Conservation (phyloP, 176 grass and related monocot species). For the Aechmea fasciata region DNA sequence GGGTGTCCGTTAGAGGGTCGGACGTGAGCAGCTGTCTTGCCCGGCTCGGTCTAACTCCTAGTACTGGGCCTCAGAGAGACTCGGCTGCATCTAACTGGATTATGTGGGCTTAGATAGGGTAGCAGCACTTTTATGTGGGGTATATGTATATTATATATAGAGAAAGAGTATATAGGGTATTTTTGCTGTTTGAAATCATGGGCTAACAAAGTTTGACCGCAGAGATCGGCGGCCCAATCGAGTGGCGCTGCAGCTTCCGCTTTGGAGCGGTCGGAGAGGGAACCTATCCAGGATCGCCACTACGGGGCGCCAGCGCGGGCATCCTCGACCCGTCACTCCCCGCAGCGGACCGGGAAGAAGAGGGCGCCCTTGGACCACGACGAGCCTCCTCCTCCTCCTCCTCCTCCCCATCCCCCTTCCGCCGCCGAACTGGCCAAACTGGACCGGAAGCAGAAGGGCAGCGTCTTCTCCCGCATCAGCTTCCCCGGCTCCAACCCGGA, state of each 20-base stretch:
- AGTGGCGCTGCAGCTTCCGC: neutral
- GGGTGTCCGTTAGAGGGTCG: too few species aligned
- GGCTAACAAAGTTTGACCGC: neutral
- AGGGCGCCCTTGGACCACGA: slow-evolving; percentile 47
- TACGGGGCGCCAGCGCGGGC: slow-evolving; percentile 30
- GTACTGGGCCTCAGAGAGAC: too few species aligned
- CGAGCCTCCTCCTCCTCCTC: slow-evolving; percentile 30
- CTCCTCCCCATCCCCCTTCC: slow-evolving; percentile 18
- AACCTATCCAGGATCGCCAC: slow-evolving; percentile 16
- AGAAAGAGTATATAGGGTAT: too few species aligned
- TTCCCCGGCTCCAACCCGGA: slow-evolving; percentile 42
- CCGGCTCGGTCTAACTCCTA: too few species aligned
- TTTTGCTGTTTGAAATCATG: too few species aligned
- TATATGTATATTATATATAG: too few species aligned
- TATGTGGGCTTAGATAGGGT: too few species aligned
- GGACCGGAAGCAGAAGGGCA: slow-evolving; percentile 56
- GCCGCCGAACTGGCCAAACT: slow-evolving; percentile 18
- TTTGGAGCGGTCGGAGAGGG: slow-evolving; percentile 38
- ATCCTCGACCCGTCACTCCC: slow-evolving; percentile 31
- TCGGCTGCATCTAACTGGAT: too few species aligned
- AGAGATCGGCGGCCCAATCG: neutral
- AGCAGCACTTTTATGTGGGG: too few species aligned
- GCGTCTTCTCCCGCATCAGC: slow-evolving; percentile 95
- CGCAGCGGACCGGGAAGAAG: slow-evolving; percentile 53
- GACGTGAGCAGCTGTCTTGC: too few species aligned